Evolutionary conservation across 192 early-diverging fungal species (phyloP), one percentile per base, ranked within the genome.

Genomic region (Irineochytrium annulatum): DNA sequence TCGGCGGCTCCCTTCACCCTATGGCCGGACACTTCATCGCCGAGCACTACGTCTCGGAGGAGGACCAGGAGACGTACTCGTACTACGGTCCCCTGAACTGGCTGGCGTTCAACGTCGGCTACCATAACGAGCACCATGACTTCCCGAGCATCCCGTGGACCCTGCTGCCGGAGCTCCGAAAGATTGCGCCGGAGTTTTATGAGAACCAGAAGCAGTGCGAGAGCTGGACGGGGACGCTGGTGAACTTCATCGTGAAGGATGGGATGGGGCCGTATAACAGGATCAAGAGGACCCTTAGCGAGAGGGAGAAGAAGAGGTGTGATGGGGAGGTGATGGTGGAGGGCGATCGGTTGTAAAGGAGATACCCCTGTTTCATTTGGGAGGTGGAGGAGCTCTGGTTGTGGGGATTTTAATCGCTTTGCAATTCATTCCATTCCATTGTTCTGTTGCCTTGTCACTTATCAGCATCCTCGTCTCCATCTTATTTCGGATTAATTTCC

Each of bases 41-140:
- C 75, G 95, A 98, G 78, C 95, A 98, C 75, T 98, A 91, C 70
- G 92, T 91, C 1, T 94, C 93, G 80, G 85, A 85, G 43, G 85
- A 92, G 60, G 93, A 91, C 8, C 87, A 92, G 66, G 93, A 98
- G 67, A 98, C 93, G 1, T 98, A 98, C 77, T 92, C 90, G 60
- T 98, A 98, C 87, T 98, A 98, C 59, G 93, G 93, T 24, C 75
- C 79, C 52, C 74, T 92, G 43, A 98, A 98, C 80, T 69, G 72
- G 43, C 78, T 90, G 35, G 90, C 87, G 69, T 86, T 93, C 77
- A 98, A 98, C 84, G 90, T 95, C 62, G 95, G 95, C 35, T 93
- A 91, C 72, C 95, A 98, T 77, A 95, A 92, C 71, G 95, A 98
- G 79, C 95, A 98, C 83, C 93, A 98, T 77, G 95, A 98, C 73